Evolutionary conservation across 805 yeast genomes (phyloP).

Genomic region (Soucietia sequanensis): DNA sequence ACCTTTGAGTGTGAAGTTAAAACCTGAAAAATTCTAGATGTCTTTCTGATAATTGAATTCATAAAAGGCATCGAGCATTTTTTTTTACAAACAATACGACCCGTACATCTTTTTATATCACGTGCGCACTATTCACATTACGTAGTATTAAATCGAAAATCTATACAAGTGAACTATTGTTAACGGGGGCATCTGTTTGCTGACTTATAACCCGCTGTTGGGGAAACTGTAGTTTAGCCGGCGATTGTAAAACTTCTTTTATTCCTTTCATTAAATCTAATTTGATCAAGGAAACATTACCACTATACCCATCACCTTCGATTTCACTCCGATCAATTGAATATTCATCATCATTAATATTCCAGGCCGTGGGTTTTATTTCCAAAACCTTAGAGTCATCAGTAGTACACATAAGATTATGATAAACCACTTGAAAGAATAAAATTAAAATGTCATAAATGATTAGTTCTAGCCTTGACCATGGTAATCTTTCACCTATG

Average conservation of each 20-base stretch:
- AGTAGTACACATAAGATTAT: constrained; percentile 29
- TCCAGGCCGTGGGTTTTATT: constrained; percentile 3
- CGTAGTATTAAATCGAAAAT: no score
- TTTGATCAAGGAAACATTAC: constrained; percentile 31
- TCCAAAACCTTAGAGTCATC: constrained; percentile 30
- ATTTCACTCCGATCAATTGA: constrained; percentile 14
- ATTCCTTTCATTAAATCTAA: constrained; percentile 21
- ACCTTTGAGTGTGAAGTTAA: no score
- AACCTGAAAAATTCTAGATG: no score
- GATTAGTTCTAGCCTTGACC: constrained; percentile 22
- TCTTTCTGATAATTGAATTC: no score
- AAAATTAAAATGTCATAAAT: constrained; percentile 24
- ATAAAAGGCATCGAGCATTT: no score
- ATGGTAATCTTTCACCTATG: constrained; percentile 37
- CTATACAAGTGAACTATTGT: constrained; percentile 2
- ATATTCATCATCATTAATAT: constrained; percentile 6
- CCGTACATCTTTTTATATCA: no score
- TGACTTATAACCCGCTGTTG: background rate
- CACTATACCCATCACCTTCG: constrained; percentile 39
- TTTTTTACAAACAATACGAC: no score
- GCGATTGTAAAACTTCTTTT: constrained; percentile 9
- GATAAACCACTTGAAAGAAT: constrained; percentile 28
- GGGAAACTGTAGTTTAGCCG: constrained; percentile 7
- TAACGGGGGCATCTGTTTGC: background rate
- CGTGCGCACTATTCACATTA: no score